phyloP scores from a whole-genome alignment of 169 alveolate genomes.

The Theileria parva region DNA sequence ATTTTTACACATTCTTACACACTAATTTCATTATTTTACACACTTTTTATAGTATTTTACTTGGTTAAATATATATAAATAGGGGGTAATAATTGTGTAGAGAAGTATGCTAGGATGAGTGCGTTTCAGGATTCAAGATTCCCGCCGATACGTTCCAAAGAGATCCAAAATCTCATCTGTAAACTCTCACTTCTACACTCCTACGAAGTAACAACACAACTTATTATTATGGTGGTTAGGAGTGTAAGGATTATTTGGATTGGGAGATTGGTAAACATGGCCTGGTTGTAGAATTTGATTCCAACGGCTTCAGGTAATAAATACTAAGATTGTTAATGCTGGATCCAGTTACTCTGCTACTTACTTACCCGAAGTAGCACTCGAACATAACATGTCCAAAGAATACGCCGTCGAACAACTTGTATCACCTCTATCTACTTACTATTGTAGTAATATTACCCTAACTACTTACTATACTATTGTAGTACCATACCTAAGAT shows the following conservation, averaged over 20 bases:
- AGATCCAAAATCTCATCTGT: conserved; percentile 25
- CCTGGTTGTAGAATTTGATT: conserved; percentile 42
- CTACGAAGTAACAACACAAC: conserved; percentile 24
- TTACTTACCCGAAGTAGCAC: conserved; percentile 74
- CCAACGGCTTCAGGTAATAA: conserved; percentile 29
- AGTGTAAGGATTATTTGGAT: conserved; percentile 61
- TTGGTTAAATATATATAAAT: too few species aligned
- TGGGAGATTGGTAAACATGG: conserved; percentile 77
- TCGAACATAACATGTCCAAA: conserved; percentile 56
- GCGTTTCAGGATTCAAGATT: conserved; percentile 52
- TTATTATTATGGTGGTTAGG: conserved; percentile 24
- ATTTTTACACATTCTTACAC: not conserved
- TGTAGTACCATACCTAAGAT: too few species aligned
- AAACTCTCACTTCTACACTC: conserved; percentile 50
- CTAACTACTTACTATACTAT: too few species aligned
- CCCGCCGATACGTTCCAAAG: conserved; percentile 23
- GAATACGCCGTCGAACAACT: conserved; percentile 46
- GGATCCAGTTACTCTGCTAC: conserved; percentile 67
- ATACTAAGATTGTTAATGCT: not conserved
- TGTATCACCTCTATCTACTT: conserved; percentile 1
- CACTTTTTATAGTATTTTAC: too few species aligned
- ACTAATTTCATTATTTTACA: not conserved
- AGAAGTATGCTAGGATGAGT: conserved; percentile 38
- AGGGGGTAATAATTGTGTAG: conserved; percentile 7
- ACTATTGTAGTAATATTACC: too few species aligned